These are phyloP conservation scores for Leavenworthia alabamica DNA, from an alignment of 345 rosid genomes.

Conservation along the genomic window DNA sequence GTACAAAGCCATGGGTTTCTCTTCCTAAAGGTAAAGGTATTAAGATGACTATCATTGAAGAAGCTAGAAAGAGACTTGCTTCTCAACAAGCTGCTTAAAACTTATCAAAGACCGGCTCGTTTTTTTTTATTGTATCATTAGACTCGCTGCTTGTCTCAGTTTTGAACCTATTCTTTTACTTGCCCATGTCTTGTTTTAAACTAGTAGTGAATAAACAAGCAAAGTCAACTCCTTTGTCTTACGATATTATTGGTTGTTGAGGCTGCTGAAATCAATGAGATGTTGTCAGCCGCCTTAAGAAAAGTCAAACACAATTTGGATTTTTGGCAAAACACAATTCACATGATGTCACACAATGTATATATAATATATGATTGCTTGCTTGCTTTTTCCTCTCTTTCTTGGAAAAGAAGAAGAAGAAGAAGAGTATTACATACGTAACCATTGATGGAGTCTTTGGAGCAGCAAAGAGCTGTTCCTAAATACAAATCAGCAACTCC, in stretches of 20 bases:
- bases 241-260: too few species aligned
- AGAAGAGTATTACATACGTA: constrained; percentile 6
- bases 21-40: constrained; percentile 92
- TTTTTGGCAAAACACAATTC: neutral
- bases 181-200: too few species aligned
- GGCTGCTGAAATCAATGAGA: neutral
- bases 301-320: neutral
- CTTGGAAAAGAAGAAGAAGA: neutral
- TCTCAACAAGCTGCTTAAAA: constrained; percentile 43
- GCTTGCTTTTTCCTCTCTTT: neutral
- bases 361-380: neutral
- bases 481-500: constrained; percentile 78
- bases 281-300: constrained; percentile 2
- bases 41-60: constrained; percentile 73
- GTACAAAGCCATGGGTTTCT: constrained; percentile 80
- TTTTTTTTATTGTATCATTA: neutral
- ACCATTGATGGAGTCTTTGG: neutral
- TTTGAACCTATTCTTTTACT: too few species aligned
- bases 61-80: constrained; percentile 72
- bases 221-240: too few species aligned
- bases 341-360: neutral
- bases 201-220: too few species aligned
- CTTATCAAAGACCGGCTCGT: too few species aligned
- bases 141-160: too few species aligned
- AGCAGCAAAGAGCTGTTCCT: constrained; percentile 37